phyloP scores from a whole-genome alignment of 768 basidiomycete genomes.

The Tricholoma sp. region DNA sequence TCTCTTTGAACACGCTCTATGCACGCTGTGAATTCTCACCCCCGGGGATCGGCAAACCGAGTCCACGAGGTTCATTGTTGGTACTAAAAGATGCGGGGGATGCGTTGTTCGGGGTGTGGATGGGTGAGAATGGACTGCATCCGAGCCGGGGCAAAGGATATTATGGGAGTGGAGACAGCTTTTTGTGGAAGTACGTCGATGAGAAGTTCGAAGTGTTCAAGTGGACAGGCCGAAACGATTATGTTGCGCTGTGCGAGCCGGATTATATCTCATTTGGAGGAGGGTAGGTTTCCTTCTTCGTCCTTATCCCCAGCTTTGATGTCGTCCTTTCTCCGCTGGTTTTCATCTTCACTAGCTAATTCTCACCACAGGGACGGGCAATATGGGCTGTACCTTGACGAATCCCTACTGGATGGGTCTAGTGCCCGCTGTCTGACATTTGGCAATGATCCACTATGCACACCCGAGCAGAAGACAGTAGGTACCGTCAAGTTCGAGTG shows the following conservation, averaged over 20 bases:
- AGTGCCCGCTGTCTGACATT: constrained; percentile 85
- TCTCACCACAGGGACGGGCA: constrained; percentile 59
- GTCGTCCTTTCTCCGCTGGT: not conserved
- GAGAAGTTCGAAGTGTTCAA: constrained; percentile 56
- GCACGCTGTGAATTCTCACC: constrained; percentile 44
- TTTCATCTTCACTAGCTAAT: not conserved
- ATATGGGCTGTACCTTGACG: constrained; percentile 87
- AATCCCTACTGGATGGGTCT: constrained; percentile 75
- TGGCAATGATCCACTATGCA: constrained; percentile 78
- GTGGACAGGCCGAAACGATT: constrained; percentile 88
- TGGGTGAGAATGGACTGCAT: constrained; percentile 72
- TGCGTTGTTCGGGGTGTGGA: constrained; percentile 75
- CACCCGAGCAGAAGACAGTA: constrained; percentile 37
- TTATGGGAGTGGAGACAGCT: constrained; percentile 92
- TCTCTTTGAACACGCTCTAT: constrained; percentile 88
- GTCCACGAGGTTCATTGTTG: constrained; percentile 45
- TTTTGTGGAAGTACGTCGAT: constrained; percentile 66
- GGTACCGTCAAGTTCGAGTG: constrained; percentile 77
- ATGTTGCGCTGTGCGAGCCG: constrained; percentile 81
- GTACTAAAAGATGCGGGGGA: constrained; percentile 61
- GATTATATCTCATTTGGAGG: constrained; percentile 87
- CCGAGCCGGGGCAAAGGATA: constrained; percentile 59
- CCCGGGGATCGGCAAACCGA: constrained; percentile 23
- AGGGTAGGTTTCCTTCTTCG: constrained; percentile 52
- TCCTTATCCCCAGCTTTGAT: not conserved